Percentiles rank a stretch among this genome's conserved stretches.
These are phyloP conservation scores for Adiantum capillusveneris DNA, from an alignment of 75 land plant species.

Conservation along the genomic window DNA sequence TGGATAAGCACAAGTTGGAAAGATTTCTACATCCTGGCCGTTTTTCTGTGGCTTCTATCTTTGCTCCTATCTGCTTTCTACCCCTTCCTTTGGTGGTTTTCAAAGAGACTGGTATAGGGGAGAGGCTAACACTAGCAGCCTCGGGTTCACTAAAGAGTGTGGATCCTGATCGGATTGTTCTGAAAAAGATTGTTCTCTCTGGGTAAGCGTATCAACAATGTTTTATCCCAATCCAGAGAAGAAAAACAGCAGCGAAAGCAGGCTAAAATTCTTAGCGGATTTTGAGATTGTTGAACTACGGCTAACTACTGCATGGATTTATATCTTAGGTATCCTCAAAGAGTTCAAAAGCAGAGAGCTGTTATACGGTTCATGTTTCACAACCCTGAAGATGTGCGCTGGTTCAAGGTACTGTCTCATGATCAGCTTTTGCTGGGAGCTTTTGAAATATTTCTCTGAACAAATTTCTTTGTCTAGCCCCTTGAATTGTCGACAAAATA, in stretches of 20 bases:
- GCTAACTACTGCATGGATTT: no score
- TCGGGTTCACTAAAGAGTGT: constrained; percentile 67
- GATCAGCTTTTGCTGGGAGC: no score
- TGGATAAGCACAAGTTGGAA: constrained; percentile 94
- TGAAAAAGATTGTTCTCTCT: constrained; percentile 80
- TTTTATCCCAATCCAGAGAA: background rate
- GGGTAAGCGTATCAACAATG: constrained; percentile 52
- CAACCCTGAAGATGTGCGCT: constrained; percentile 89
- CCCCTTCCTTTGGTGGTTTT: constrained; percentile 64
- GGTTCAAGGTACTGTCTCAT: constrained; percentile 63
- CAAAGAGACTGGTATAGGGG: constrained; percentile 29
- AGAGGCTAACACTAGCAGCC: constrained; percentile 50
- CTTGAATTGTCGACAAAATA: constrained; percentile 85
- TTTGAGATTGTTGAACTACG: no score
- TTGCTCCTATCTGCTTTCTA: constrained; percentile 77
- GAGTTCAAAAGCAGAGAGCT: constrained; percentile 77
- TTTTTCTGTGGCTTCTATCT: constrained; percentile 76
- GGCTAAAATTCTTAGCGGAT: no score
- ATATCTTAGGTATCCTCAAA: constrained; percentile 68
- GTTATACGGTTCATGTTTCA: constrained; percentile 89
- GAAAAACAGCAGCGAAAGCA: no score
- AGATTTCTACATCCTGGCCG: constrained; percentile 90
- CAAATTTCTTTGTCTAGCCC: constrained; percentile 46
- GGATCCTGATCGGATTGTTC: constrained; percentile 68
- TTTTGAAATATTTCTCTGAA: background rate